Base-by-base conservation (phyloP, 2,329 filamentous ascomycete species). In the Biscogniauxia sp. region DNA sequence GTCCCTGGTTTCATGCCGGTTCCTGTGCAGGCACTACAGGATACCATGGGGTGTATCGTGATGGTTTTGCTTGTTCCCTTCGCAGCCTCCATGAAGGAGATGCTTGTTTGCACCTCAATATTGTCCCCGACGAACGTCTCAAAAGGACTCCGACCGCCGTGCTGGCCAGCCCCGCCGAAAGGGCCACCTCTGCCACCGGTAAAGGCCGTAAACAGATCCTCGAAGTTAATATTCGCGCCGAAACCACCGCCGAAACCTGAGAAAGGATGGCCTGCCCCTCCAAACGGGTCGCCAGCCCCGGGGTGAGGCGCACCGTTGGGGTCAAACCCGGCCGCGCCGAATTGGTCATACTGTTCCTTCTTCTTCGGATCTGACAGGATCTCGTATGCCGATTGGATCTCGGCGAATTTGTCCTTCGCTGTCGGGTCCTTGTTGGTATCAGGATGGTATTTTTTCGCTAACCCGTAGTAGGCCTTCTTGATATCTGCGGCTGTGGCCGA, bases 401-500 rank as follows among this genome's bases (percentile, higher is more conserved):
- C 94, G 65, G 89, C 85, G 71, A 99, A 99, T 71, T 91, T 94
- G 70, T 98, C 95, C 75, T 98, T 98, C 41, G 95, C 93, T n/a
- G 81, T 84, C 2, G 91, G 76, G 69, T 98, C 95, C 76, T 98
- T 98, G 82, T 98, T 99, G 41, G 95, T 98, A 75, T 99, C 95
- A 8, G 95, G 95, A 72, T 99, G 95, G 74, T 87, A 99, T 73
- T 98, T 99, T 78, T 99, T 99, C 20, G 95, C 95, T 61, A 98
- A 82, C 55, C 93, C 92, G 74, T 99, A 99, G 80, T 99, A 99
- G 2, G 95, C 93, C 76, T 97, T 98, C 76, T 99, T 99, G 75
- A 99, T 98, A 41, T 98, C 94, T 61, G 87, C 81, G 2, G 92
- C 80, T 1, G 91, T 88, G n/a, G 95, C 92, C 64, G 78, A 84